A percentile compares a stretch with the other conserved stretches of the same genome.
phyloP scores from a whole-genome alignment of 805 yeast species.

The Ogataea henricii region DNA sequence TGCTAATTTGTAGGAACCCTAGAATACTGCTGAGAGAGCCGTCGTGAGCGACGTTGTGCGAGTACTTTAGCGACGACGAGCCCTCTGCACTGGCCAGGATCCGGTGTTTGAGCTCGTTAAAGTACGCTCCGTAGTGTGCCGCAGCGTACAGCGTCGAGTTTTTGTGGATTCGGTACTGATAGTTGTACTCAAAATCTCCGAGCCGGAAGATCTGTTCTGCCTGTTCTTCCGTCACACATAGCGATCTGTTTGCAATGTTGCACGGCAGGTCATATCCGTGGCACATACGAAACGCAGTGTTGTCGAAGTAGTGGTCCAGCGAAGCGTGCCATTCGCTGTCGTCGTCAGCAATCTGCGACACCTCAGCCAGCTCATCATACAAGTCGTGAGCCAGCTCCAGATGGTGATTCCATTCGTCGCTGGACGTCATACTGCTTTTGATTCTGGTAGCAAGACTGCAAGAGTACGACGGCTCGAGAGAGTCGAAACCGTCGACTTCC shows the following conservation, averaged over 20 bases:
- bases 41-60: conserved; percentile 46
- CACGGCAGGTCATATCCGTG: conserved; percentile 39
- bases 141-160: conserved; percentile 39
- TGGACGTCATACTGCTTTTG: conserved; percentile 28
- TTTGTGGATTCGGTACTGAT: conserved; percentile 35
- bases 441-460: conserved; percentile 37
- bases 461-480: conserved; percentile 39
- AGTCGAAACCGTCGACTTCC: conserved; percentile 33
- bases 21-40: conserved; percentile 39
- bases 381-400: conserved; percentile 32
- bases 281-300: conserved; percentile 42
- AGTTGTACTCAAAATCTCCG: conserved; percentile 49
- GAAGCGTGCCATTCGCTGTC: conserved; percentile 28
- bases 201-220: conserved; percentile 43
- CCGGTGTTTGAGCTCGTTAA: conserved; percentile 37
- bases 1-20: conserved; percentile 37
- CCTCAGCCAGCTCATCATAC: conserved; percentile 32
- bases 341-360: conserved; percentile 28
- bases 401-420: conserved; percentile 40
- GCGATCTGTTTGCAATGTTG: conserved; percentile 16
- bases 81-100: conserved; percentile 35
- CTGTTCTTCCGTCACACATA: conserved; percentile 32
- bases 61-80: conserved; percentile 32
- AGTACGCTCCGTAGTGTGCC: conserved; percentile 39
- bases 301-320: conserved; percentile 45